A percentile compares a stretch with the other conserved stretches of the same genome.
phyloP scores from a whole-genome alignment of 495 filamentous ascomycete species.

The Aspergillus sclerotioniger region DNA sequence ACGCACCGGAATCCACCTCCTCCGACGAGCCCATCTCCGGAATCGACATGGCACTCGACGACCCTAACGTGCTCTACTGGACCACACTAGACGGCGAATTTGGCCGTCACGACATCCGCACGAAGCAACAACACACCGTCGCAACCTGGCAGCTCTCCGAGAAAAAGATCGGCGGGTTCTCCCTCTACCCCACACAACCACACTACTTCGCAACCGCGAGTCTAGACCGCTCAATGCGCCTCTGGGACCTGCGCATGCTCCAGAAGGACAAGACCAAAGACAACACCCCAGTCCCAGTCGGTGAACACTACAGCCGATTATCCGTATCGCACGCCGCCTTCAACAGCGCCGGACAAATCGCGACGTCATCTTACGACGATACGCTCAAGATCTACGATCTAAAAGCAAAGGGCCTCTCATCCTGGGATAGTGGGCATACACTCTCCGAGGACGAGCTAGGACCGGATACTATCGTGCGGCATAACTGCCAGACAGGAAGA shows the following conservation, averaged over 20 bases:
- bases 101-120: conserved; percentile 74
- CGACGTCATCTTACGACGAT: conserved; percentile 92
- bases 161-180: conserved; percentile 96
- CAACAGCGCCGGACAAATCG: conserved; percentile 76
- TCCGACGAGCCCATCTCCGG: conserved; percentile 78
- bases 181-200: conserved; percentile 69
- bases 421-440: conserved; percentile 62
- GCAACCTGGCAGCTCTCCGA: conserved; percentile 77
- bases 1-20: conserved; percentile 63
- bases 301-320: conserved; percentile 75
- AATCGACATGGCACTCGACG: conserved; percentile 68
- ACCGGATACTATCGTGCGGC: conserved; percentile 66
- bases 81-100: conserved; percentile 79
- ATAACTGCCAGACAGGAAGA: conserved; percentile 95
- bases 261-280: conserved; percentile 3
- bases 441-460: conserved; percentile 61
- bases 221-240: conserved; percentile 80
- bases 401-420: conserved; percentile 50
- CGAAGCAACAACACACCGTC: conserved; percentile 38
- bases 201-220: conserved; percentile 89
- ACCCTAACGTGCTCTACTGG: conserved; percentile 79
- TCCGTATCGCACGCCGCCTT: conserved; percentile 91
- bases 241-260: conserved; percentile 93
- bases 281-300: conserved; percentile 52
- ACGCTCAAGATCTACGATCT: conserved; percentile 90